Evolutionary conservation across 495 filamentous ascomycete genomes (phyloP).

Genomic region (Aspergillus incahuasiensis): DNA sequence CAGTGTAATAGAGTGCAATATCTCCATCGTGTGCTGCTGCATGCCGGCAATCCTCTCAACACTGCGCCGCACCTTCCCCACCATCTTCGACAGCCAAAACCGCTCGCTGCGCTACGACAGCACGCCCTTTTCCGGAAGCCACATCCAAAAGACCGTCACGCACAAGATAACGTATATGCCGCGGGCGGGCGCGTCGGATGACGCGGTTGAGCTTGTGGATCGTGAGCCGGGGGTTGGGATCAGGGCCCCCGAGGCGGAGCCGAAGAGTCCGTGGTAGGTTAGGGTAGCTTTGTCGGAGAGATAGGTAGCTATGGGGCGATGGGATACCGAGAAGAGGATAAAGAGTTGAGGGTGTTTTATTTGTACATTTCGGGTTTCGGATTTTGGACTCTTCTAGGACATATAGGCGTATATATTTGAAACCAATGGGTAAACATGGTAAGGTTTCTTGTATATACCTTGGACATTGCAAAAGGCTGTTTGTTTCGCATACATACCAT

Average conservation of each 20-base stretch:
- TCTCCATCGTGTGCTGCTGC: background rate
- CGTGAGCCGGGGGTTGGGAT: background rate
- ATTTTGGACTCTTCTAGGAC: too few species aligned
- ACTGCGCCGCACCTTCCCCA: background rate
- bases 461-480: too few species aligned
- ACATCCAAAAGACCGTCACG: background rate
- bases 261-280: background rate
- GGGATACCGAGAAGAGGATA: too few species aligned
- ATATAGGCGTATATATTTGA: too few species aligned
- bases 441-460: too few species aligned
- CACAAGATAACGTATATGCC: background rate
- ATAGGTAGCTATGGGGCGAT: too few species aligned
- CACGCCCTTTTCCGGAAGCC: background rate
- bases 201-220: background rate
- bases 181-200: background rate
- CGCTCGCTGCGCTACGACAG: background rate
- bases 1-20: background rate
- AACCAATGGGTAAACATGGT: too few species aligned
- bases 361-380: too few species aligned
- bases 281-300: too few species aligned
- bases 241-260: too few species aligned
- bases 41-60: background rate
- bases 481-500: too few species aligned
- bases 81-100: background rate
- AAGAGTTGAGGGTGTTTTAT: too few species aligned